These are phyloP conservation scores for Salvia hispanica DNA, from an alignment of 257 asterid species.

Conservation along the genomic window DNA sequence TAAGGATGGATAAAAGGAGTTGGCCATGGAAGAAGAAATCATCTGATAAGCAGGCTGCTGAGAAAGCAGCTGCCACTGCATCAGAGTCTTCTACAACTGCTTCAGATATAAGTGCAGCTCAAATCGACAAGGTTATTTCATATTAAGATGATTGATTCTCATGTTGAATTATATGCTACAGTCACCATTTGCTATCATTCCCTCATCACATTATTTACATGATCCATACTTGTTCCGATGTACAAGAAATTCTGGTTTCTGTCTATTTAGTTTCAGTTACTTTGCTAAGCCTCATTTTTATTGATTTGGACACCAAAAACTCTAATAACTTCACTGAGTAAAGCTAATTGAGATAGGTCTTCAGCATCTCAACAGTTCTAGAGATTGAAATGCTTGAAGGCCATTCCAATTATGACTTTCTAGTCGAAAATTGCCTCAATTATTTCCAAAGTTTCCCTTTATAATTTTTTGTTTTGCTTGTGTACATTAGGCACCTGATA, in stretches of 20 bases:
- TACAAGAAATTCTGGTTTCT: conserved; percentile 2
- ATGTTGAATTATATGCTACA: background rate
- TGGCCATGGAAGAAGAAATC: conserved; percentile 99
- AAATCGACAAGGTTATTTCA: conserved; percentile 58
- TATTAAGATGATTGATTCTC: conserved; percentile 16
- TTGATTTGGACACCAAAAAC: background rate
- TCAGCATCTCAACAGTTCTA: background rate
- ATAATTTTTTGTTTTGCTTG: background rate
- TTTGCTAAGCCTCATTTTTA: background rate
- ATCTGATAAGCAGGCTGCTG: conserved; percentile 70
- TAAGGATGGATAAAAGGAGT: conserved; percentile 74
- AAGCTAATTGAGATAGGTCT: conserved; percentile 4
- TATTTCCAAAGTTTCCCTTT: conserved; percentile 1
- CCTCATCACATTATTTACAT: conserved; percentile 6
- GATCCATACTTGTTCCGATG: background rate
- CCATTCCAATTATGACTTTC: background rate
- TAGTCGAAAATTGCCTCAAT: conserved; percentile 8
- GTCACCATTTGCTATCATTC: background rate
- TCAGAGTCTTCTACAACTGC: conserved; percentile 47
- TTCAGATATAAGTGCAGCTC: conserved; percentile 49
- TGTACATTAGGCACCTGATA: background rate
- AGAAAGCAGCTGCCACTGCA: conserved; percentile 45
- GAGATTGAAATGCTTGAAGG: conserved; percentile 1
- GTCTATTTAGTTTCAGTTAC: background rate
- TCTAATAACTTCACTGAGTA: background rate